Evolutionary conservation across 768 basidiomycete genomes (phyloP).

Genomic region (Pulveroboletus ravenelii): DNA sequence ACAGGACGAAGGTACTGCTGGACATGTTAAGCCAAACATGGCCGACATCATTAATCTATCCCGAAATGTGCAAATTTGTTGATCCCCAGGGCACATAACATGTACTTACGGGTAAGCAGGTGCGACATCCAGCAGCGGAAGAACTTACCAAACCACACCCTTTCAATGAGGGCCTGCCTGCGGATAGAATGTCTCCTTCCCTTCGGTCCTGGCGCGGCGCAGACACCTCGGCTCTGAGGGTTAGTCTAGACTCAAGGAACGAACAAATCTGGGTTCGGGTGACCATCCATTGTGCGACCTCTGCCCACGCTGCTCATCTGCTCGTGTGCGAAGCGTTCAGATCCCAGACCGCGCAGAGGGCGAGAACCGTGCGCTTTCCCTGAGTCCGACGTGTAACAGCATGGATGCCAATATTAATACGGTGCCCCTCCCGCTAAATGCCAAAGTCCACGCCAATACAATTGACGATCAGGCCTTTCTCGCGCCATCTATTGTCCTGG

Average conservation of each 20-base stretch:
- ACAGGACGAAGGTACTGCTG: slow-evolving; percentile 14
- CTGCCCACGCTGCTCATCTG: neutral
- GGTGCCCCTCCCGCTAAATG: neutral
- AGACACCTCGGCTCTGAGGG: slow-evolving; percentile 5
- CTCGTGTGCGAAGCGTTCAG: neutral
- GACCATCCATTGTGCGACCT: neutral
- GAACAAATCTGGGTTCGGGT: slow-evolving; percentile 9
- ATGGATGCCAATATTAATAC: slow-evolving; percentile 7
- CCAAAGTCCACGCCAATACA: neutral
- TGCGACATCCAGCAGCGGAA: slow-evolving; percentile 9
- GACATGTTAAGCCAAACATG: slow-evolving; percentile 19
- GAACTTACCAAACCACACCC: slow-evolving; percentile 26
- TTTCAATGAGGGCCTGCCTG: slow-evolving; percentile 10
- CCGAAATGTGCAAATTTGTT: slow-evolving; percentile 29
- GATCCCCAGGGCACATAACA: slow-evolving; percentile 23
- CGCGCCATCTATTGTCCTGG: slow-evolving; percentile 1
- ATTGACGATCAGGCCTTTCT: neutral
- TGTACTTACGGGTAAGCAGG: slow-evolving; percentile 13
- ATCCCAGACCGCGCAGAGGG: neutral
- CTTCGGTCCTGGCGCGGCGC: slow-evolving; percentile 3
- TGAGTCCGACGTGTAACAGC: neutral
- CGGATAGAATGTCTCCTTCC: neutral
- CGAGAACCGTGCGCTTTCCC: neutral
- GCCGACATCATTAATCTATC: slow-evolving; percentile 26
- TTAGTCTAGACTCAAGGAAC: slow-evolving; percentile 3